Base-by-base conservation (phyloP, 305 asterid genomes). In the Fraxinus greggii region DNA sequence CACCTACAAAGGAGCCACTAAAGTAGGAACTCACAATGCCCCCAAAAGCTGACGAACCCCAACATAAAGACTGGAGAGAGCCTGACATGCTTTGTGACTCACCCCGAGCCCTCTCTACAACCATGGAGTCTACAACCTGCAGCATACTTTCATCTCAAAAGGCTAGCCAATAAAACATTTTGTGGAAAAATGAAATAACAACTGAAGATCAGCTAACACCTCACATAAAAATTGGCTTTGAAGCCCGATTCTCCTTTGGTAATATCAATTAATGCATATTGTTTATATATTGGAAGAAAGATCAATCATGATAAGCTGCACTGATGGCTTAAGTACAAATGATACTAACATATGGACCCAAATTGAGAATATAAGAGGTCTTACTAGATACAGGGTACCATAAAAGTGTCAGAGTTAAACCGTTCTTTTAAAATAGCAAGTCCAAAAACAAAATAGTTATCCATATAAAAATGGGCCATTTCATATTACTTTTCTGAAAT, bases 101-200 rank as follows among this genome's bases (percentile, higher is more conserved):
- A 15, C 98, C 99, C 51, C 99, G 98, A 79, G 98, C 97, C 89
- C 98, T 93, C 89, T 95, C 98, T 51, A 94, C 98, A 65, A 95
- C 97, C 99, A 95, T 95, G 67, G 99, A 95, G 88, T 94, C 99
- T 80, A 95, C 98, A 78, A 95, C 99, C 99, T 94, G 86, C 84
- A 86, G 70, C 82, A 83, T 80, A 78, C 78, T 83, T 88, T 73
- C 79, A 80, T 87, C 79, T 84, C 40, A 74, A 38, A 51, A 78
- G 76, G 72, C 79, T 56, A 80, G 79, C 77, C 33, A 63, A 63
- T 31, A 9, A 63, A 9, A 24, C 7, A 63, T 23, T 76, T 77
- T 17, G 78, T 35, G 72, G 56, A 45, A n/a, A n/a, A 72, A 75
- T 70, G 77, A 70, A 78, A 84, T 63, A 75, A 80, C 45, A 54